These are phyloP conservation scores for Halenospora varia DNA, from an alignment of 495 filamentous ascomycete genomes.

Conservation along the genomic window DNA sequence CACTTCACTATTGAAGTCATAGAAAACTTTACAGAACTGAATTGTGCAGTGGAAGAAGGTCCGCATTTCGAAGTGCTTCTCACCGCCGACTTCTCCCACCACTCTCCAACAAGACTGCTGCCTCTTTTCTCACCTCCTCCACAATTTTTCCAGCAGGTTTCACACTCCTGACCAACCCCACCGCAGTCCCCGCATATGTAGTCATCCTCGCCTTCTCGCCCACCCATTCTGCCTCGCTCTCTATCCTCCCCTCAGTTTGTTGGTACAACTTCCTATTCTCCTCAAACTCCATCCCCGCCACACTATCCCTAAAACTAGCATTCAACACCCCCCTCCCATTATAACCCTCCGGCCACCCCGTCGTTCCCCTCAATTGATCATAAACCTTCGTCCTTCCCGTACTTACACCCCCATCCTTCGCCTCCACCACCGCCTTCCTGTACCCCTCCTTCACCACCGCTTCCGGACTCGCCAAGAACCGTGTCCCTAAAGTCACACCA, in stretches of 20 bases:
- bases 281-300: constrained; percentile 48
- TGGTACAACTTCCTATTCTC: constrained; percentile 59
- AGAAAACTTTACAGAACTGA: too few relatives aligned
- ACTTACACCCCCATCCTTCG: constrained; percentile 55
- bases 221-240: constrained; percentile 51
- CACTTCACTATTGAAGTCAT: too few relatives aligned
- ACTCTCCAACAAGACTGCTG: not conserved
- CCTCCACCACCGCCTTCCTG: constrained; percentile 50
- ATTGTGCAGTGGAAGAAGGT: too few relatives aligned
- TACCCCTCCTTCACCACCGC: constrained; percentile 53
- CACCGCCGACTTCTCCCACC: too few relatives aligned
- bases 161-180: constrained; percentile 62
- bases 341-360: constrained; percentile 63
- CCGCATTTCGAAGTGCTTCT: too few relatives aligned
- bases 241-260: constrained; percentile 33
- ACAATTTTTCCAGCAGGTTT: constrained; percentile 67
- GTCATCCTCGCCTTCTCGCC: constrained; percentile 58
- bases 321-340: constrained; percentile 62
- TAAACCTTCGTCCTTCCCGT: constrained; percentile 68
- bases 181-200: constrained; percentile 61
- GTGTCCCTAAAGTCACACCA: constrained; percentile 59
- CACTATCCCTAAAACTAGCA: constrained; percentile 53
- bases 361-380: constrained; percentile 64
- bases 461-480: constrained; percentile 56
- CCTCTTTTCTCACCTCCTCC: constrained; percentile 50